These are phyloP conservation scores for Apiotrichum akiyoshidainum DNA, from an alignment of 1,284 basidiomycete species.

Conservation along the genomic window DNA sequence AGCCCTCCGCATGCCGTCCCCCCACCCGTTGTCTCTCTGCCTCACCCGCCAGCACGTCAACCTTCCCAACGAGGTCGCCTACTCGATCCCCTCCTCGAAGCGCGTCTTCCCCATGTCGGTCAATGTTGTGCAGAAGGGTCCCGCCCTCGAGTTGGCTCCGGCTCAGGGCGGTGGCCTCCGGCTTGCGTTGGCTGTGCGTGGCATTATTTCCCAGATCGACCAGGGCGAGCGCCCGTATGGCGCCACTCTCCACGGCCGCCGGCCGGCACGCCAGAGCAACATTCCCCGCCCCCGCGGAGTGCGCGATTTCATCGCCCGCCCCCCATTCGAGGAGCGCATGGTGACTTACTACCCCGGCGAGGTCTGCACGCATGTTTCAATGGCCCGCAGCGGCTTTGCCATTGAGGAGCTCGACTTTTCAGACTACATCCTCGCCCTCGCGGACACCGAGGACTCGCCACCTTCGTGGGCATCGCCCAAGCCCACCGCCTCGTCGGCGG, in stretches of 20 bases:
- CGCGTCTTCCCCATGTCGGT: slow-evolving; percentile 43
- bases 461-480: slow-evolving; percentile 4
- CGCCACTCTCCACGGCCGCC: slow-evolving; percentile 10
- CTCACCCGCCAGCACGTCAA: slow-evolving; percentile 35
- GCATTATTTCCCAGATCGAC: slow-evolving; percentile 32
- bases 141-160: slow-evolving; percentile 18
- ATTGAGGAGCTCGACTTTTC: slow-evolving; percentile 45
- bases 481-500: slow-evolving; percentile 6
- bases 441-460: slow-evolving; percentile 27
- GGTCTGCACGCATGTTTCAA: slow-evolving; percentile 33
- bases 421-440: slow-evolving; percentile 36
- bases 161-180: slow-evolving; percentile 33
- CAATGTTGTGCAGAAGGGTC: slow-evolving; percentile 21
- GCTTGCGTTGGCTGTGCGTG: slow-evolving; percentile 29
- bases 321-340: slow-evolving; percentile 45
- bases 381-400: slow-evolving; percentile 42
- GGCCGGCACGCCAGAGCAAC: slow-evolving; percentile 4
- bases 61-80: slow-evolving; percentile 44
- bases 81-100: slow-evolving; percentile 36
- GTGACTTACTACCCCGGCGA: slow-evolving; percentile 34
- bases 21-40: slow-evolving; percentile 40
- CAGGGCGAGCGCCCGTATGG: slow-evolving; percentile 28
- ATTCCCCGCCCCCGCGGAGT: slow-evolving; percentile 32
- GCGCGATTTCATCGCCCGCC: slow-evolving; percentile 39
- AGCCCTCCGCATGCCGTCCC: slow-evolving; percentile 39